phyloP scores from a whole-genome alignment of 2,329 filamentous ascomycete genomes.

The Exophiala sideris region DNA sequence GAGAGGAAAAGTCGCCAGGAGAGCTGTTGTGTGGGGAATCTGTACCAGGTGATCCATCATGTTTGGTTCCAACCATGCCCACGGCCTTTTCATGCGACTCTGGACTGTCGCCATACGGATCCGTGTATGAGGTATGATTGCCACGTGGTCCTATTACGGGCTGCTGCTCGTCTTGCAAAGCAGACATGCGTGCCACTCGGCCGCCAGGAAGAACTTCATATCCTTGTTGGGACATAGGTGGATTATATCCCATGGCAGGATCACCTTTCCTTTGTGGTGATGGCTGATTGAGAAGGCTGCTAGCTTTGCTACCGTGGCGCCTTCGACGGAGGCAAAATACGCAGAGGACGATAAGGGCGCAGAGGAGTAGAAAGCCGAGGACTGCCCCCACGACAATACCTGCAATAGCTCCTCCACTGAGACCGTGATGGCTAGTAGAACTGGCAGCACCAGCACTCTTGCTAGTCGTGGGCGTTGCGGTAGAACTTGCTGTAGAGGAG shows the following conservation, averaged over 20 bases:
- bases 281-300: constrained; percentile 85
- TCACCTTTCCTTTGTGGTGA: constrained; percentile 57
- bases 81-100: constrained; percentile 58
- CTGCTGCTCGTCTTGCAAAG: constrained; percentile 63
- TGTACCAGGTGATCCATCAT: constrained; percentile 86
- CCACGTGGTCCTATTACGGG: constrained; percentile 40
- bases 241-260: constrained; percentile 42
- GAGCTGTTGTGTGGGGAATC: constrained; percentile 73
- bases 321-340: constrained; percentile 60
- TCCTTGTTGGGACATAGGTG: constrained; percentile 43
- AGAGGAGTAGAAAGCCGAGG: constrained; percentile 66
- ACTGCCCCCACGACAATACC: constrained; percentile 83
- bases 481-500: constrained; percentile 58
- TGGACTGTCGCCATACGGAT: constrained; percentile 68
- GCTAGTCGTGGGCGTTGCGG: constrained; percentile 65
- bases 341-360: constrained; percentile 56
- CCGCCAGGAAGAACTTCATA: constrained; percentile 80
- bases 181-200: constrained; percentile 92
- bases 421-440: constrained; percentile 40
- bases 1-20: constrained; percentile 78
- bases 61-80: constrained; percentile 52
- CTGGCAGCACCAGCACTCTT: constrained; percentile 48
- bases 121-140: constrained; percentile 57
- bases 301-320: constrained; percentile 59
- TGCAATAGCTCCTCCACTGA: constrained; percentile 85